These are phyloP conservation scores for Trypanosoma vivax DNA, from an alignment of 208 protist genomes.

Conservation along the genomic window DNA sequence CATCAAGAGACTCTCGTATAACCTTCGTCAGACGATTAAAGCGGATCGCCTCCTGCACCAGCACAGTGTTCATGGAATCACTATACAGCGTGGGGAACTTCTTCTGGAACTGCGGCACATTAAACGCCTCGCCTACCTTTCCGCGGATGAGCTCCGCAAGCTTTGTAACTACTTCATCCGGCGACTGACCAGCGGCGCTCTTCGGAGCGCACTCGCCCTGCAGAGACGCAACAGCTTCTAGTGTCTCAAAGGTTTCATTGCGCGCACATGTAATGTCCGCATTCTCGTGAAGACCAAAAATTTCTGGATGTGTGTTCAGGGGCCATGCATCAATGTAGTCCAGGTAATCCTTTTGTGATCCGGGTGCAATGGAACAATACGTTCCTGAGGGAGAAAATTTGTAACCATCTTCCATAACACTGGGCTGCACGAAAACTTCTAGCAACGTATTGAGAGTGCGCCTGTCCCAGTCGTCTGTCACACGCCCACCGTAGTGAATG, in stretches of 20 bases:
- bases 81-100: conserved; percentile 94
- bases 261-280: conserved; percentile 96
- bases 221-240: conserved; percentile 77
- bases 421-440: conserved; percentile 83
- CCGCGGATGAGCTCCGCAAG: conserved; percentile 76
- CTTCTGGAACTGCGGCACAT: conserved; percentile 76
- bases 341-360: conserved; percentile 81
- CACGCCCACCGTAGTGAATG: conserved; percentile 98
- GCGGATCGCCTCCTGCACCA: conserved; percentile 97
- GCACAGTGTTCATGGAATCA: conserved; percentile 98
- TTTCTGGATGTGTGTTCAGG: conserved; percentile 91
- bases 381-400: conserved; percentile 75
- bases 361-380: conserved; percentile 77
- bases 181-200: conserved; percentile 34
- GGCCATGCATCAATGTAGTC: conserved; percentile 91
- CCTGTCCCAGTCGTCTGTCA: conserved; percentile 98
- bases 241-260: conserved; percentile 88
- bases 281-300: conserved; percentile 97
- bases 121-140: conserved; percentile 72
- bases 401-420: conserved; percentile 91
- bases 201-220: conserved; percentile 50
- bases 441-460: conserved; percentile 93
- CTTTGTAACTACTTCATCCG: conserved; percentile 79
- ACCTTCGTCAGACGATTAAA: conserved; percentile 92
- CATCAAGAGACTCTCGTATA: conserved; percentile 71